Conservation (phyloP, 768 basidiomycete genomes). For the Amanita rimosa region DNA sequence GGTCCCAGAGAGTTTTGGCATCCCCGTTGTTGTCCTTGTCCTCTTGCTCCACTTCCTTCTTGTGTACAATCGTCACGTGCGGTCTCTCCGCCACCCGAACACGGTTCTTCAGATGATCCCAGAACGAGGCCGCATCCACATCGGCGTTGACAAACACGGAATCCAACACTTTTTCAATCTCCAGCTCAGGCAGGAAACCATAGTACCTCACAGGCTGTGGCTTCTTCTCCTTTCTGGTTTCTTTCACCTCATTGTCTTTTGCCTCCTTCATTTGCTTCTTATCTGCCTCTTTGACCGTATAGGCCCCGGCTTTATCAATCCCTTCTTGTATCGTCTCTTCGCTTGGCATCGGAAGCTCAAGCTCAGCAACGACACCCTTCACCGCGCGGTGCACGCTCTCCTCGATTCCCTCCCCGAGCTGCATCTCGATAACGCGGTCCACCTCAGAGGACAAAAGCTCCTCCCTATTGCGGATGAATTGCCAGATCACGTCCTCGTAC, state of each 20-base stretch:
- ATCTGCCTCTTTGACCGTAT: conserved; percentile 22
- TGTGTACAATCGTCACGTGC: conserved; percentile 84
- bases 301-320: conserved; percentile 30
- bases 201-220: conserved; percentile 51
- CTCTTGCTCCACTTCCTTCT: conserved; percentile 22
- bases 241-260: too few relatives aligned
- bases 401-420: conserved; percentile 35
- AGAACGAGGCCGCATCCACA: conserved; percentile 30
- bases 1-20: conserved; percentile 29
- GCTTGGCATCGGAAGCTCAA: conserved; percentile 42
- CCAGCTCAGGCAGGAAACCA: conserved; percentile 65
- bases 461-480: conserved; percentile 59
- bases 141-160: conserved; percentile 21
- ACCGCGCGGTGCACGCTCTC: conserved; percentile 47
- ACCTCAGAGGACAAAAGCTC: conserved; percentile 50
- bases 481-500: conserved; percentile 79
- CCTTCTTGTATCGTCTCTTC: conserved; percentile 48
- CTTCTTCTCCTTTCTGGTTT: not conserved
- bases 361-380: conserved; percentile 38
- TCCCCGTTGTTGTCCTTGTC: too few relatives aligned
- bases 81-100: conserved; percentile 48
- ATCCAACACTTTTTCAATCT: conserved; percentile 39
- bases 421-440: conserved; percentile 60
- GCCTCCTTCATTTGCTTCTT: conserved; percentile 9
- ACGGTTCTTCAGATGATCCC: conserved; percentile 30